Conservation (phyloP, 192 early-diverging fungal species). For the Backusella australiensis region DNA sequence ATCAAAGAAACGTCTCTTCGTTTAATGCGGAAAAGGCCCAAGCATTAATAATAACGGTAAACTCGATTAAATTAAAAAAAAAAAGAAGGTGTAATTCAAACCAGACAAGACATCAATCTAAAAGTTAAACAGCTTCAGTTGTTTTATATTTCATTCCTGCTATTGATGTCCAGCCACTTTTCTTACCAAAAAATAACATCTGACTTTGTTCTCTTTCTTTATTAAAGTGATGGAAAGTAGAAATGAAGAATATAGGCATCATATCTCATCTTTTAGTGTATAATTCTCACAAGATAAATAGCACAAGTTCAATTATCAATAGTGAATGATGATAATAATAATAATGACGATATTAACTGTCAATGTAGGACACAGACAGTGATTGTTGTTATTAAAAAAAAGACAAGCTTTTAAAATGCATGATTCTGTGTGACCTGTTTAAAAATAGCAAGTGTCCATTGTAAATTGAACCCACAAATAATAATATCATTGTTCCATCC, state of each 20-base stretch:
- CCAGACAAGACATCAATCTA: background rate
- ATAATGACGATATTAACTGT: background rate
- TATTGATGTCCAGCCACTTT: background rate
- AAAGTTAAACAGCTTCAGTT: background rate
- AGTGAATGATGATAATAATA: background rate
- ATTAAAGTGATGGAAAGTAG: background rate
- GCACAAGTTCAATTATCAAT: background rate
- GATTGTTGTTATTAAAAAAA: background rate
- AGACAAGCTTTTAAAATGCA: background rate
- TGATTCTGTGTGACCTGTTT: slow-evolving; percentile 1
- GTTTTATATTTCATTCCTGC: slow-evolving; percentile 1
- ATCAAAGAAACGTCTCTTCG: background rate
- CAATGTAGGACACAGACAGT: background rate
- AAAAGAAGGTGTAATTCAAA: background rate
- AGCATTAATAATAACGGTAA: background rate
- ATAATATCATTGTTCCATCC: background rate
- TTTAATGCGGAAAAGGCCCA: background rate
- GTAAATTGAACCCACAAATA: slow-evolving; percentile 3
- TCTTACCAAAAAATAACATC: background rate
- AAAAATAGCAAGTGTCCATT: background rate
- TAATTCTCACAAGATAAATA: background rate
- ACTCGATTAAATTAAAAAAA: background rate
- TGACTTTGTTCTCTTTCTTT: background rate
- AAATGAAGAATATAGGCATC: background rate
- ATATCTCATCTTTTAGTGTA: background rate